Conservation (phyloP, 2,329 filamentous ascomycete species). For the Diaporthe capsici region DNA sequence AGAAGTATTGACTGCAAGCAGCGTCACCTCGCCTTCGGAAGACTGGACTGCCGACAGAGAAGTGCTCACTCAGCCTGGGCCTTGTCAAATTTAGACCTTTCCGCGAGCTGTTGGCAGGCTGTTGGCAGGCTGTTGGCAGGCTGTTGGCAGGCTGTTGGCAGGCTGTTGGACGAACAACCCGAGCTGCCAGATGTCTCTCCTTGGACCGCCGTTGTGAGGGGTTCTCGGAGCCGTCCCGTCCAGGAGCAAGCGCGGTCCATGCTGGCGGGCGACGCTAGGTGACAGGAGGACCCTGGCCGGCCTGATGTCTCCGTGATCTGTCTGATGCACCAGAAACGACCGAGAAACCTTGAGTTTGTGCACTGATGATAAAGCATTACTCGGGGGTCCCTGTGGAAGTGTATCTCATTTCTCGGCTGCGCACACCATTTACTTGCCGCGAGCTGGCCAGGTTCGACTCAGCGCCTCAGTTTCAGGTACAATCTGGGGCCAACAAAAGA, state of each 20-base stretch:
- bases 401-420: neutral
- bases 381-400: no score
- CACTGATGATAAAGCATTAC: neutral
- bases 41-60: slow-evolving; percentile 13
- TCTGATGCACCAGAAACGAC: slow-evolving; percentile 29
- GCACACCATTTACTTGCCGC: slow-evolving; percentile 1
- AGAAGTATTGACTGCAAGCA: slow-evolving; percentile 23
- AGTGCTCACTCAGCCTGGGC: slow-evolving; percentile 22
- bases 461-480: slow-evolving; percentile 12
- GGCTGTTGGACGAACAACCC: neutral
- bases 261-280: neutral
- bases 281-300: slow-evolving; percentile 13
- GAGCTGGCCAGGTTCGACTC: neutral
- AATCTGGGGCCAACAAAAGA: neutral
- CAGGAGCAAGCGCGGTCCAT: slow-evolving; percentile 13
- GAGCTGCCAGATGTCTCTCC: neutral
- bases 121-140: no score
- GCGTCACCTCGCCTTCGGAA: slow-evolving; percentile 21
- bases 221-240: slow-evolving; percentile 19
- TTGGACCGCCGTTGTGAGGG: slow-evolving; percentile 2
- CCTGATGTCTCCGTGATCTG: neutral
- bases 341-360: slow-evolving; percentile 23
- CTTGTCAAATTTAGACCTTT: slow-evolving; percentile 7
- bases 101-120: neutral
- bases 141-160: neutral